Percentiles rank a stretch among this genome's conserved stretches.
These are phyloP conservation scores for Ophiostoma himal-ulmi DNA, from an alignment of 2,329 filamentous ascomycete genomes.

Conservation along the genomic window DNA sequence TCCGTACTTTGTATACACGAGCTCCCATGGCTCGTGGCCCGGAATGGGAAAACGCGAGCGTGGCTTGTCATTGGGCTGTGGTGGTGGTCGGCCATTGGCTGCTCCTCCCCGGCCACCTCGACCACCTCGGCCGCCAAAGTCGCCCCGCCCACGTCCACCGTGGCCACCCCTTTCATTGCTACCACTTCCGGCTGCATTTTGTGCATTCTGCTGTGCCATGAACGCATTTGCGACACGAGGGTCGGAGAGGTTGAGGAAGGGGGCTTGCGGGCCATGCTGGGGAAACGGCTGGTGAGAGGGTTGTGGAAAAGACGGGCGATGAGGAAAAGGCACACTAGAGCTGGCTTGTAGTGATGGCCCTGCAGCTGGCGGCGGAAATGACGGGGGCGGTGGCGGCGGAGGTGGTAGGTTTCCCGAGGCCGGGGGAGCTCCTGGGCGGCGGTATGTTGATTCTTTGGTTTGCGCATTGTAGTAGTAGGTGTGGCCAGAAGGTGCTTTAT, in stretches of 20 bases:
- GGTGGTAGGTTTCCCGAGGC: background rate
- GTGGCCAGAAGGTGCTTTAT: constrained; percentile 82
- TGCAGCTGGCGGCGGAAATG: background rate
- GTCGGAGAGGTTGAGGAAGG: constrained; percentile 42
- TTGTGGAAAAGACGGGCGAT: constrained; percentile 20
- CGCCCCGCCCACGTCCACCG: constrained; percentile 21
- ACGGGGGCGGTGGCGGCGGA: constrained; percentile 32
- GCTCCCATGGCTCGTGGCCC: constrained; percentile 75
- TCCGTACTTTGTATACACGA: constrained; percentile 88
- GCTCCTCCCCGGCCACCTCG: constrained; percentile 22
- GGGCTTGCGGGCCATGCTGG: constrained; percentile 34
- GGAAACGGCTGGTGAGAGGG: constrained; percentile 25
- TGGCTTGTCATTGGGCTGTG: constrained; percentile 72
- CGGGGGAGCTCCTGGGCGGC: constrained; percentile 47
- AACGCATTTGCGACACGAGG: constrained; percentile 56
- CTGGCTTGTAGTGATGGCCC: background rate
- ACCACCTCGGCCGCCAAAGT: constrained; percentile 5
- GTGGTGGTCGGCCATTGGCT: constrained; percentile 54
- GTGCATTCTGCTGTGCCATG: constrained; percentile 44
- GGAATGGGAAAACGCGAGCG: constrained; percentile 74
- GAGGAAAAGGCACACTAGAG: constrained; percentile 30
- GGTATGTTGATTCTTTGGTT: constrained; percentile 84
- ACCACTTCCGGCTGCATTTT: background rate
- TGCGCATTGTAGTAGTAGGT: constrained; percentile 79
- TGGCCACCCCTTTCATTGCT: background rate